Conservation (phyloP, 768 basidiomycete genomes). For the Mycena metata region DNA sequence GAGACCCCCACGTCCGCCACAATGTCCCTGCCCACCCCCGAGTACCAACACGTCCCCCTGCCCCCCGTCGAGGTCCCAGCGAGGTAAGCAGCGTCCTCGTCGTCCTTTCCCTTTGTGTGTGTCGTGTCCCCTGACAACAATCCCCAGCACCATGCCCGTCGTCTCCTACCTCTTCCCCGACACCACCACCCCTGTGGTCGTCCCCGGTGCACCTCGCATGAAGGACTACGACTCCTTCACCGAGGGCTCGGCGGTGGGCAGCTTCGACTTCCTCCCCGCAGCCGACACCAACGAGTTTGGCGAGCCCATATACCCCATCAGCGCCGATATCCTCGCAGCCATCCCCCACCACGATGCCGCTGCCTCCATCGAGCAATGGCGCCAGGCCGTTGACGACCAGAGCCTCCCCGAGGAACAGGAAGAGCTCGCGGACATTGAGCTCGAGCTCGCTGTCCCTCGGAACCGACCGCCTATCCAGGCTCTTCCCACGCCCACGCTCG, state of each 20-base stretch:
- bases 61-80: conserved; percentile 14
- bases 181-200: conserved; percentile 46
- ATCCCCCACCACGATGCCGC: conserved; percentile 41
- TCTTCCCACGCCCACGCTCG: conserved; percentile 37
- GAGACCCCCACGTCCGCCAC: conserved; percentile 38
- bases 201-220: conserved; percentile 62
- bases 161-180: conserved; percentile 36
- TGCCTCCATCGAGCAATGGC: conserved; percentile 59
- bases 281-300: conserved; percentile 53
- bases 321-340: conserved; percentile 50
- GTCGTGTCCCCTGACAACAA: conserved; percentile 25
- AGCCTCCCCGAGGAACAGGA: conserved; percentile 1
- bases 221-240: conserved; percentile 73
- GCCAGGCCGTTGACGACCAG: conserved; percentile 51
- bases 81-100: conserved; percentile 24
- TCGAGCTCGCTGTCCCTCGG: conserved; percentile 16
- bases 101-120: conserved; percentile 1
- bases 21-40: conserved; percentile 39
- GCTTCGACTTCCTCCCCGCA: conserved; percentile 62
- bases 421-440: conserved; percentile 10
- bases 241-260: conserved; percentile 67
- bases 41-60: conserved; percentile 26
- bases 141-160: conserved; percentile 28
- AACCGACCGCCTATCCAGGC: conserved; percentile 19
- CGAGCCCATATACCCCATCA: conserved; percentile 50